Conservation (phyloP, 2,329 filamentous ascomycete genomes). For the Sordariomycetes sp. region DNA sequence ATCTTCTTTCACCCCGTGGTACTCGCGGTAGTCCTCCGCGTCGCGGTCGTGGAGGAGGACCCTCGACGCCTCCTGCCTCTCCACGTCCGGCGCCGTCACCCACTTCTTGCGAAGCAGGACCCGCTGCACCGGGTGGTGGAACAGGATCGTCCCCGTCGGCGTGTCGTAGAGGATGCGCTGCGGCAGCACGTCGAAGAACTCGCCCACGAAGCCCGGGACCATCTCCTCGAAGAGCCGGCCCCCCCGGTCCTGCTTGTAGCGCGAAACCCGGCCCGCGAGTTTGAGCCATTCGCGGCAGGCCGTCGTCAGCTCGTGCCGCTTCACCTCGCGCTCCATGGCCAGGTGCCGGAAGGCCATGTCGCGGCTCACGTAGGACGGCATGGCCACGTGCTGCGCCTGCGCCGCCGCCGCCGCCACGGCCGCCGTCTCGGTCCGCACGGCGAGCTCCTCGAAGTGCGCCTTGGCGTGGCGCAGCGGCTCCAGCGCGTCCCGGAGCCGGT, state of each 20-base stretch:
- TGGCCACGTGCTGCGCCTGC: background rate
- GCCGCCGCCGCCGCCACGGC: constrained; percentile 8
- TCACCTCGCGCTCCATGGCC: background rate
- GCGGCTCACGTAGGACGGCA: background rate
- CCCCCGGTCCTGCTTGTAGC: background rate
- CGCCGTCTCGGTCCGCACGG: constrained; percentile 9
- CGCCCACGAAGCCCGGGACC: constrained; percentile 31
- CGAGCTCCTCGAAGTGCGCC: constrained; percentile 13
- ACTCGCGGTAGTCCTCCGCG: too few relatives aligned
- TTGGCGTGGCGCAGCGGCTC: background rate
- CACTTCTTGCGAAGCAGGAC: background rate
- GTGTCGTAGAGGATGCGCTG: constrained; percentile 7
- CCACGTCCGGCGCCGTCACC: background rate
- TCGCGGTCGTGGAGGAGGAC: background rate
- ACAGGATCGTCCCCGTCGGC: background rate
- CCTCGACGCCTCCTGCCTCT: background rate
- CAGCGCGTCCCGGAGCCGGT: background rate
- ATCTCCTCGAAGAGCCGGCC: constrained; percentile 8
- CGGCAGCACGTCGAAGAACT: constrained; percentile 35
- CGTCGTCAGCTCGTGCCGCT: background rate
- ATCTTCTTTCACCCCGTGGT: too few relatives aligned
- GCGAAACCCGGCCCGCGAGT: background rate
- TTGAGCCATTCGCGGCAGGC: background rate
- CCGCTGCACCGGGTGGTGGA: background rate
- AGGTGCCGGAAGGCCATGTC: constrained; percentile 7